Base-by-base conservation (phyloP, 2,329 filamentous ascomycete species). In the Zymoseptoria crescenta region DNA sequence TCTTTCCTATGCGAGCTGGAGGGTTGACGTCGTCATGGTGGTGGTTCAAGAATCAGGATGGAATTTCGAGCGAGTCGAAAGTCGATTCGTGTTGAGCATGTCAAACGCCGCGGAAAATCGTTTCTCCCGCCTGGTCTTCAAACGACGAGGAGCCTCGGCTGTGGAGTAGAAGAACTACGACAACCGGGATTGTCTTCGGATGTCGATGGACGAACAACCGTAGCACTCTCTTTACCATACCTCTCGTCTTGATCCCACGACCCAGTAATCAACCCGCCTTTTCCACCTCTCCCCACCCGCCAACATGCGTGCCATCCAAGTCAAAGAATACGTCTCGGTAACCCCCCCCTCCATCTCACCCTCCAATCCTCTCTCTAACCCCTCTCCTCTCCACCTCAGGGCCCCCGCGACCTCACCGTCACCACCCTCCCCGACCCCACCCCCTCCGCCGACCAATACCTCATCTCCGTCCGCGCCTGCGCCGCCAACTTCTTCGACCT, bases 401-500 rank as follows among this genome's bases (percentile, higher is more conserved):
- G 86, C 35, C 91, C 92, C 1, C 79, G 86, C 62, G 89, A 94
- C 70, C 89, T 97, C 73, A 82, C 79, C 62, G 87, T 96, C 65
- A 81, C 84, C 19, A 80, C 84, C 21, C 82, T 96, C 13, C 85
- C 91, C 19, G 89, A 91, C 56, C 92, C 91, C 0, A 76, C 77
- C 1, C 89, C 91, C 1, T 79, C 81, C 8, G 75, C 84, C 30
- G 79, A 88, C 70, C 85, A 96, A 76, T 97, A 96, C 73, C 81
- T 95, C 64, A 88, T 97, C 72, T 83, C 86, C 70, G 88, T 97
- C 69, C 89, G 91, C 75, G 90, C 93, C 52, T 83, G 88, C 0
- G 93, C 91, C 20, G 89, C 90, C 69, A 97, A 97, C 78, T 97
- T 97, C 82, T 97, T 96, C 79, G 93, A 97, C 74, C 88, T 96